These are phyloP conservation scores for Colletotrichum zoysiae DNA, from an alignment of 2,329 filamentous ascomycete genomes.

Conservation along the genomic window DNA sequence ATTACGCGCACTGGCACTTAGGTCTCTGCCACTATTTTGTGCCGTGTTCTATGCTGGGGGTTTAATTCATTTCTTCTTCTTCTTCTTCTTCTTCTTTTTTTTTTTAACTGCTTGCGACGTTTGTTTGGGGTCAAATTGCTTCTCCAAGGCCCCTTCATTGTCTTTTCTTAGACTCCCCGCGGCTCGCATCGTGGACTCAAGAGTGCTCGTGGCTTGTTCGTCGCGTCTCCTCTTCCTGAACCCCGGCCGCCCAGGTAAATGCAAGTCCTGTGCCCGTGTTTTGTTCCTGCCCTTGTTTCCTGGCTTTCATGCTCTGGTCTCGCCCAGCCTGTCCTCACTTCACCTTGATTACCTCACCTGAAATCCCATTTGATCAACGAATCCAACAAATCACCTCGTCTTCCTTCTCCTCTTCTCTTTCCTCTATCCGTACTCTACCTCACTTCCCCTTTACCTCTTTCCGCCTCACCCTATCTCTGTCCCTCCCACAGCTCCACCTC, in stretches of 20 bases:
- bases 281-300: neutral
- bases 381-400: constrained; percentile 3
- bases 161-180: neutral
- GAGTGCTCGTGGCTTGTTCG: constrained; percentile 9
- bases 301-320: constrained; percentile 1
- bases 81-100: too few relatives aligned
- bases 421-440: neutral
- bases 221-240: constrained; percentile 5
- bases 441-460: neutral
- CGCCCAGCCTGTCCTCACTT: neutral
- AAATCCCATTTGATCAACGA: constrained; percentile 11
- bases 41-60: neutral
- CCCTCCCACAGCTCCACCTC: neutral
- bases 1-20: too few relatives aligned
- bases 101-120: neutral
- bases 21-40: neutral
- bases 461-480: neutral
- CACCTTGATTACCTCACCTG: constrained; percentile 17
- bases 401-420: neutral
- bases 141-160: neutral
- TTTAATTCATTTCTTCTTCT: neutral
- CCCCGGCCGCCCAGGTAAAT: neutral
- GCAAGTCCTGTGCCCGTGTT: constrained; percentile 3
- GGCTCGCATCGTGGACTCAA: neutral
- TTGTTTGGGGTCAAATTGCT: neutral